phyloP scores from a whole-genome alignment of 169 alveolate genomes.

The Cyclospora cayetanensis region DNA sequence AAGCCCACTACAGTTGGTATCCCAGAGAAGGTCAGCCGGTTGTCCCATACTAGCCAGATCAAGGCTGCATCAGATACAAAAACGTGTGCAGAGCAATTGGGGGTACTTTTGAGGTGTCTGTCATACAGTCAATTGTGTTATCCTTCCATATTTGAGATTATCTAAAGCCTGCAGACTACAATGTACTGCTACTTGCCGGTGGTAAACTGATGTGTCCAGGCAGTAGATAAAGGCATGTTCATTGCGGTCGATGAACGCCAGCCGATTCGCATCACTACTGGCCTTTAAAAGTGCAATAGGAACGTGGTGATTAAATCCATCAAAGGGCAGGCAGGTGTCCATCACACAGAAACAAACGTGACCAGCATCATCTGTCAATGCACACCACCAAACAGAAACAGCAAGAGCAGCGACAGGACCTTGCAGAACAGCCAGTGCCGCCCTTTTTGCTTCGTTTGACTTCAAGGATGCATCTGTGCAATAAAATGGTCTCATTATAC shows the following conservation, averaged over 20 bases:
- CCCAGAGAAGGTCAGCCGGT: neutral
- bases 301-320: neutral
- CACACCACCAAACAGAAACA: conserved; percentile 17
- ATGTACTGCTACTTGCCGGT: neutral
- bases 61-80: neutral
- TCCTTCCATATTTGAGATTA: neutral
- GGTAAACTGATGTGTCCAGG: neutral
- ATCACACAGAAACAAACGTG: neutral
- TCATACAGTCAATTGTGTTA: neutral
- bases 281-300: neutral
- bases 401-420: neutral
- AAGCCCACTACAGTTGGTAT: neutral
- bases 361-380: neutral
- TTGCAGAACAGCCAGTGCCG: neutral
- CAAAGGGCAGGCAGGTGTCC: neutral
- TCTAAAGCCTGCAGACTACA: neutral
- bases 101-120: neutral
- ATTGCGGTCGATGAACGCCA: conserved; percentile 8
- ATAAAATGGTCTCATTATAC: neutral
- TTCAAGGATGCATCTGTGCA: neutral
- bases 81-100: neutral
- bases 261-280: neutral
- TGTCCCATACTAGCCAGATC: neutral
- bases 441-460: neutral
- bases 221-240: neutral